These are phyloP conservation scores for Fraxinus angustifolia DNA, from an alignment of 305 asterid species.

Conservation along the genomic window DNA sequence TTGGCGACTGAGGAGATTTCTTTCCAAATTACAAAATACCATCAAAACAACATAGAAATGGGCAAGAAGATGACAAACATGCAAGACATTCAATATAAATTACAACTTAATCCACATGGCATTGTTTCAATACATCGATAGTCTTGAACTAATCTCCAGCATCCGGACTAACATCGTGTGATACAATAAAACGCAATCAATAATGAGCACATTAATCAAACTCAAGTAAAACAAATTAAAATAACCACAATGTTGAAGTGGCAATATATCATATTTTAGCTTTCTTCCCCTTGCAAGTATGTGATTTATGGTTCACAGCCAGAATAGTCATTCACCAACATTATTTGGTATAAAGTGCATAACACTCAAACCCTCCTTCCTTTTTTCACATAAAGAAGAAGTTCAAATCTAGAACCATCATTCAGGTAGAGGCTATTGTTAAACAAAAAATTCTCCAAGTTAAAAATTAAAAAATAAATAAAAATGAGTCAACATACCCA, in stretches of 20 bases:
- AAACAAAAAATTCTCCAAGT: neutral
- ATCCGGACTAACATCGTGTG: neutral
- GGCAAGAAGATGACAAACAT: neutral
- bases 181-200: neutral
- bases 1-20: slow-evolving; percentile 35
- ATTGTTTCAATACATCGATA: neutral
- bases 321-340: neutral
- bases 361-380: neutral
- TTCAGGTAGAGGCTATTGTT: neutral
- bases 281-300: neutral
- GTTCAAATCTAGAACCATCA: neutral
- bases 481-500: neutral
- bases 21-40: neutral
- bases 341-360: neutral
- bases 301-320: neutral
- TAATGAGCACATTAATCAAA: neutral
- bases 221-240: neutral
- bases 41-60: neutral
- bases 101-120: neutral
- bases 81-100: neutral
- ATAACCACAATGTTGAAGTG: neutral
- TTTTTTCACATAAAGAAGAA: neutral
- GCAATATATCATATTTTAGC: neutral
- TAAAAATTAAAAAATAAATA: neutral
- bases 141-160: neutral